Conservation (phyloP, 2,329 filamentous ascomycete genomes). For the Penicillium sp. region DNA sequence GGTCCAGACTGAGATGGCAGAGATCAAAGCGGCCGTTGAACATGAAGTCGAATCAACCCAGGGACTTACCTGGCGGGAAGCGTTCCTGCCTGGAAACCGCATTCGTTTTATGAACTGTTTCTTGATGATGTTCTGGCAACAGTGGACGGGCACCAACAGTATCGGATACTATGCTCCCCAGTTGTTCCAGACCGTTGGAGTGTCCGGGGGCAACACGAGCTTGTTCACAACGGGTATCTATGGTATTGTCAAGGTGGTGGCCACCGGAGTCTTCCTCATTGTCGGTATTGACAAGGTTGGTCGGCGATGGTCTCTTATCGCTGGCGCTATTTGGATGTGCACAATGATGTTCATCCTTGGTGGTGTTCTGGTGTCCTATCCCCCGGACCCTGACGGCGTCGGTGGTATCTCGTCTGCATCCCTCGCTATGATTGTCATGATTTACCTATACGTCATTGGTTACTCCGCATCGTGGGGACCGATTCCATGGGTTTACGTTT, state of each 20-base stretch:
- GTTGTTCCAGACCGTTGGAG: constrained; percentile 64
- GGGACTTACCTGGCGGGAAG: constrained; percentile 63
- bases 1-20: constrained; percentile 74
- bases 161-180: constrained; percentile 53
- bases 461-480: constrained; percentile 29
- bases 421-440: constrained; percentile 26
- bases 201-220: constrained; percentile 76
- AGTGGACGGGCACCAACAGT: constrained; percentile 85
- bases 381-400: not conserved
- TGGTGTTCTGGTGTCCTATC: constrained; percentile 50
- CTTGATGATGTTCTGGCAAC: constrained; percentile 72
- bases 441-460: constrained; percentile 44
- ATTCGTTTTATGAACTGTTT: constrained; percentile 68
- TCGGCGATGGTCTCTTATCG: constrained; percentile 74
- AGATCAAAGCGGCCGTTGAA: constrained; percentile 86
- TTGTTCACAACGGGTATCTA: constrained; percentile 60
- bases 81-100: constrained; percentile 52
- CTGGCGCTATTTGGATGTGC: constrained; percentile 76
- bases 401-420: not conserved
- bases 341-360: constrained; percentile 83
- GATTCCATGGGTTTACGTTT: constrained; percentile 7
- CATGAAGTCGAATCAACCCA: constrained; percentile 57
- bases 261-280: constrained; percentile 77
- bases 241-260: constrained; percentile 72
- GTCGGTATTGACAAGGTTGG: constrained; percentile 81